Base-by-base conservation (phyloP, 192 early-diverging fungal species). In the Dissophora globulifera region DNA sequence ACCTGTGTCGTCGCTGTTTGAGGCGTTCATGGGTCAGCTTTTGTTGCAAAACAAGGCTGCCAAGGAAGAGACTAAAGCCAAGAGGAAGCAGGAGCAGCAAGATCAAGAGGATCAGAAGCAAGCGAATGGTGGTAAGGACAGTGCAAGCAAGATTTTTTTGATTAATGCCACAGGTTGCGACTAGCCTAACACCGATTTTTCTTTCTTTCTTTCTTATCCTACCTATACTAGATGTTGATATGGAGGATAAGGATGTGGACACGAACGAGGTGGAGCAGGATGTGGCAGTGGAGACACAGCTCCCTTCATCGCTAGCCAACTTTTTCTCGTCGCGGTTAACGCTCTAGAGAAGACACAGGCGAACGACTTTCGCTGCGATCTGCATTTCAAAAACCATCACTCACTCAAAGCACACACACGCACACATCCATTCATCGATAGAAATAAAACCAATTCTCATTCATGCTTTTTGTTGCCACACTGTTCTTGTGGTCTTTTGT, bases 11-110 rank as follows among this genome's bases (percentile, higher is more conserved):
- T 52, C 80, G 26, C 59, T 88, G 47, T 88, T 65, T 43, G 72
- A 79, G 33, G 81, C 83, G 45, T 85, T 88, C 66, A 84, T 83
- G 79, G 79, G 52, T 5, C 64, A 61, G 43, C 32, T 80, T 46
- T 53, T 80, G 79, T 46, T 43, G 17, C 41, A 70, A 15, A 66
- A 50, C 40, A 67, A 67, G 68, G 48, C 53, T 1, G 62, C 51
- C 19, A 71, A 64, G 41, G 78, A 65, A 19, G 68, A 79, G 25
- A 33, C 41, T 13, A 79, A 71, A 47, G 42, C 33, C 15, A 54
- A 47, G 46, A 78, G 67, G 66, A 62, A 58, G 56, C 49, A 60
- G 29, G 26, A 51, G 53, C 40, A 60, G 17, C 42, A 50, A n/a
- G 48, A 79, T 59, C 56, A 66, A 11, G 61, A 64, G 23, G 23